Conservation (phyloP, 192 early-diverging fungal species). For the Backusella liffmaniae region DNA sequence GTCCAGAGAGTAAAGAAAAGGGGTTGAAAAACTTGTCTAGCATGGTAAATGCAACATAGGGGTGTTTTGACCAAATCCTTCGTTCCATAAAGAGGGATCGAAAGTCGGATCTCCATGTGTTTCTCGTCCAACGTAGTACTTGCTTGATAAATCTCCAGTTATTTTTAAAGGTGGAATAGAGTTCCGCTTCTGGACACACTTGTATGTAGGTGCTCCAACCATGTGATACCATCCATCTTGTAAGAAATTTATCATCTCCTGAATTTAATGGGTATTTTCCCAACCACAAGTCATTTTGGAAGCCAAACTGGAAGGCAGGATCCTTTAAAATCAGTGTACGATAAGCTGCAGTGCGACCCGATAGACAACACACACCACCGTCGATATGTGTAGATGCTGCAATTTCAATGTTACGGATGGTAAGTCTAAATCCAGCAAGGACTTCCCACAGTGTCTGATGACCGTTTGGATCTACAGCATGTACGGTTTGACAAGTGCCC, state of each 20-base stretch:
- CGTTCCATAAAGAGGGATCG: slow-evolving; percentile 52
- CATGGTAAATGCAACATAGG: slow-evolving; percentile 63
- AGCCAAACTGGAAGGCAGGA: slow-evolving; percentile 56
- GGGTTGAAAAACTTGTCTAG: slow-evolving; percentile 63
- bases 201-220: slow-evolving; percentile 59
- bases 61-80: slow-evolving; percentile 54
- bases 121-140: slow-evolving; percentile 58
- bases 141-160: slow-evolving; percentile 67
- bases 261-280: slow-evolving; percentile 59
- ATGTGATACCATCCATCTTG: slow-evolving; percentile 62
- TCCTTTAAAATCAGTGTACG: slow-evolving; percentile 57
- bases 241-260: slow-evolving; percentile 64
- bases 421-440: slow-evolving; percentile 54
- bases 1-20: slow-evolving; percentile 54
- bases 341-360: slow-evolving; percentile 60
- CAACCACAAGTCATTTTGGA: slow-evolving; percentile 58
- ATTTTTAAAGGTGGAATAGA: slow-evolving; percentile 60
- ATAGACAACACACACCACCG: slow-evolving; percentile 62
- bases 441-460: slow-evolving; percentile 61
- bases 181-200: slow-evolving; percentile 56
- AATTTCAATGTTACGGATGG: slow-evolving; percentile 61
- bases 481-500: slow-evolving; percentile 54
- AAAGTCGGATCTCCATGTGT: slow-evolving; percentile 60
- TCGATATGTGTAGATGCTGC: slow-evolving; percentile 63
- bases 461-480: slow-evolving; percentile 42